Base-by-base conservation (phyloP, 768 basidiomycete species). In the Cystobasidium tubakii region DNA sequence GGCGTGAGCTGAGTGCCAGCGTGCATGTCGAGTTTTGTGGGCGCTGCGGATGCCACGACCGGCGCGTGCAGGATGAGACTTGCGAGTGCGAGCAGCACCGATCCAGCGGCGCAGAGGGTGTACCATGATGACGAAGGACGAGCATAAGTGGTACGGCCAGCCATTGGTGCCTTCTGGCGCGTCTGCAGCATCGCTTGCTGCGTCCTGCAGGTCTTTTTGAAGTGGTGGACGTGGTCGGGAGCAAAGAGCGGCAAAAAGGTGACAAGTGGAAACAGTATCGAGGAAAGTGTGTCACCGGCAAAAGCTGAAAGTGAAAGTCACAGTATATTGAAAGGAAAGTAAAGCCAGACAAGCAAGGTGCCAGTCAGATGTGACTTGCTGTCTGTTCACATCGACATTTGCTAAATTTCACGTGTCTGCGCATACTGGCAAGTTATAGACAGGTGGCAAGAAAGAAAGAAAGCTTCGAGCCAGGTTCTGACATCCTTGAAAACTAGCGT, bases 1-100 rank as follows among this genome's bases (percentile, higher is more conserved):
- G 39, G 39, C n/a, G 42, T 69, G 25, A 69, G 46, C 31, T 50
- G 66, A 3, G 42, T 44, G 27, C 66, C 66, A 53, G 42, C 66
- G 50, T 69, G 66, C 66, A 69, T 69, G 10, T 69, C 66, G n/a
- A 69, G 9, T 23, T 69, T 69, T 21, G 50, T 50, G 17, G 66
- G 66, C 27, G 66, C 66, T 46, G 66, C 66, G 66, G 36, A 25
- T n/a, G 66, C 66, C 39, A 43, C 27, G 23, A 27, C 36, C 15
- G 63, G 44, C 39, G 36, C 23, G 27, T 42, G 44, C 27, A 36
- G 36, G 39, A 65, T 29, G 63, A 65, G 31, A 10, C 10, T 50
- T 50, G 46, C 46, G 46, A 50, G 46, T 12, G 46, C 21, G 15
- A 50, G n/a, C n/a, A 50, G 46, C 12, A n/a, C 46, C 46, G 46